Base-by-base conservation (phyloP, 176 grass and related monocot species). In the Oryza officinalis region DNA sequence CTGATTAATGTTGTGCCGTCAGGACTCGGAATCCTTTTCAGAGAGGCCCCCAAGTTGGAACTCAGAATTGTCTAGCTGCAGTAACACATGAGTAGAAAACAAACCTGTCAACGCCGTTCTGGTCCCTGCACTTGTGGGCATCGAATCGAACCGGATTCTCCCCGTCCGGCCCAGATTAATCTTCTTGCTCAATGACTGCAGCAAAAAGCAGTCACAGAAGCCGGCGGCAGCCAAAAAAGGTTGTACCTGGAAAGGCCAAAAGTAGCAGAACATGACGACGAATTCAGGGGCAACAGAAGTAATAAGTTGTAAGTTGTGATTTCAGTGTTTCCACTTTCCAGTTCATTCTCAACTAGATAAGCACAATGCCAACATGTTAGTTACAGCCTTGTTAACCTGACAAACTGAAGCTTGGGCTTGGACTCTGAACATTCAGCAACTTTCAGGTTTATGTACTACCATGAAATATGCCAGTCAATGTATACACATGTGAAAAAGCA, bases 81-180 rank as follows among this genome's bases (percentile, higher is more conserved):
- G 8, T 17, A 52, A 18, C 13, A 63, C 30, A 47, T 10, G 26
- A 5, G 23, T 18, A 10, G 17, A 41, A 20, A 50, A 67, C 72
- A 31, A 50, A 80, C 31, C 5, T 66, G 17, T 22, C 27, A 5
- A 38, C n/a, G 28, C 17, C 11, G 22, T 27, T 60, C 15, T 65
- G 27, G 15, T 18, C 73, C 30, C 1, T 64, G 25, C 41, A 66
- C 47, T 23, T 28, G 54, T 27, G 20, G 41, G 60, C 27, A 33
- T 74, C 45, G 20, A 74, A 79, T 70, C 1, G 80, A 79, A 74
- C 71, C 23, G 5, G 61, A 32, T 75, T 80, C 69, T 41, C 60
- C 13, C 18, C 81, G 31, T 68, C 60, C 27, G 31, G 27, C 44
- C 20, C 47, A 11, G 80, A 74, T 59, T 66, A 73, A 79, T 67